Evolutionary conservation across 2,329 filamentous ascomycete species (phyloP), one percentile per base, ranked within the genome.

Genomic region (Macrophomina pseudophaseolina): DNA sequence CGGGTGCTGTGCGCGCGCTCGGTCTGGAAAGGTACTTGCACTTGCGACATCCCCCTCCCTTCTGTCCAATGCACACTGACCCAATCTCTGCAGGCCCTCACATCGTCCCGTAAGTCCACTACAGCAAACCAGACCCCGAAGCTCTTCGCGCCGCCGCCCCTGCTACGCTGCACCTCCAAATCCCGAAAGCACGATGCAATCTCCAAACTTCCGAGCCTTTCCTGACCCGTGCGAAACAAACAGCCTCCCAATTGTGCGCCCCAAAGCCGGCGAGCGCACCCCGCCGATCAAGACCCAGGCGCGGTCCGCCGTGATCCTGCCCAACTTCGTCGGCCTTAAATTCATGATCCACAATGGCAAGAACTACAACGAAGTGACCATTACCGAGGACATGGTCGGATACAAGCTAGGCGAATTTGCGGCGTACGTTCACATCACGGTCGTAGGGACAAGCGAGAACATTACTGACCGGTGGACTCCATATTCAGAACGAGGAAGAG

Each of bases 381-480:
- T 97, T 70, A 97, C 93, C 16, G 94, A 97, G 78, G 92, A 97
- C 75, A 97, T 97, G 94, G 94, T 97, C 59, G 94, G 94, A 64
- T 91, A 95, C 80, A 97, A 97, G 82, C 85, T 97, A 72, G 94
- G 94, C 73, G 94, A 97, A 81, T 97, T 97, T 78, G 89, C 93
- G 69, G 84, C 88, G 93, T 97, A 87, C 75, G 92, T 88, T 28
- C 28, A 18, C 9, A 16, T 9, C 16, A 12, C 12, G 23, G 11
- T 23, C 23, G 23, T 3, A 38, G 11, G 32, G 44, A n/a, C 6
- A 8, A 8, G 30, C 12, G 28, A 30, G 18, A 28, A 23, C 51
- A 56, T 30, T 30, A 51, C 70, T 75, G 60, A 74, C 64, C 23
- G 30, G 48, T 12, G 14, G 9, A 12, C 32, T 11, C 28, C 11